Conservation (phyloP, 202 grass and related monocot species). For the Sporobolus alterniflorus region DNA sequence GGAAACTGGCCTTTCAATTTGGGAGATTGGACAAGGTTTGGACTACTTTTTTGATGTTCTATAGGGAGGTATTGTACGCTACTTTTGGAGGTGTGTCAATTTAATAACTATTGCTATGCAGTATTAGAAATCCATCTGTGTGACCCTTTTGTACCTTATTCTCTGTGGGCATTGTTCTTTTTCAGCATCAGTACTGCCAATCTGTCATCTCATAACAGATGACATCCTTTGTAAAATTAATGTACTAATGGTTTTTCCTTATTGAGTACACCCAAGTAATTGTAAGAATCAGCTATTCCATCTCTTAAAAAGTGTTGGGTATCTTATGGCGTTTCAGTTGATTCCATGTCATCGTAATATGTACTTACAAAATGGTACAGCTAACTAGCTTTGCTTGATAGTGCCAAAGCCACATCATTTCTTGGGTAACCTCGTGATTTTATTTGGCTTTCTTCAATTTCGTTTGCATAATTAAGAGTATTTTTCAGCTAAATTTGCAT, state of each 20-base stretch:
- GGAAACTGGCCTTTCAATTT: slow-evolving; percentile 81
- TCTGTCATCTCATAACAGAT: slow-evolving; percentile 16
- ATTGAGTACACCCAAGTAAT: slow-evolving; percentile 3
- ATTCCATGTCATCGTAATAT: not conserved
- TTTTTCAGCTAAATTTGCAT: slow-evolving; percentile 1
- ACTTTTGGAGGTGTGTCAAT: slow-evolving; percentile 13
- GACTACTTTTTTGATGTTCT: slow-evolving; percentile 92
- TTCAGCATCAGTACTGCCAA: slow-evolving; percentile 25
- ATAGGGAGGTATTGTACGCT: slow-evolving; percentile 34
- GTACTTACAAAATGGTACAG: not conserved
- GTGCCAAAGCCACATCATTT: slow-evolving; percentile 1
- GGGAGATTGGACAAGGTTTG: slow-evolving; percentile 95
- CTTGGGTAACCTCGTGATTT: not conserved
- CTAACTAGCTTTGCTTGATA: not conserved
- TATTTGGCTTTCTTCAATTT: not conserved
- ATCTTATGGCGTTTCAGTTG: slow-evolving; percentile 15
- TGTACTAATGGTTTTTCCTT: slow-evolving; percentile 4
- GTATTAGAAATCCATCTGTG: not conserved
- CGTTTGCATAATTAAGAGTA: not conserved
- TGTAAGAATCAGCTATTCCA: not conserved
- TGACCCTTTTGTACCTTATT: not conserved
- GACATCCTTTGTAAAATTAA: slow-evolving; percentile 19
- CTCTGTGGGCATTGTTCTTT: slow-evolving; percentile 7
- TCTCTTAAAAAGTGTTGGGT: slow-evolving; percentile 5
- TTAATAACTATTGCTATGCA: slow-evolving; percentile 12